phyloP scores from a whole-genome alignment of 148 eudicot genomes.

The Heliamphora exappendiculata region DNA sequence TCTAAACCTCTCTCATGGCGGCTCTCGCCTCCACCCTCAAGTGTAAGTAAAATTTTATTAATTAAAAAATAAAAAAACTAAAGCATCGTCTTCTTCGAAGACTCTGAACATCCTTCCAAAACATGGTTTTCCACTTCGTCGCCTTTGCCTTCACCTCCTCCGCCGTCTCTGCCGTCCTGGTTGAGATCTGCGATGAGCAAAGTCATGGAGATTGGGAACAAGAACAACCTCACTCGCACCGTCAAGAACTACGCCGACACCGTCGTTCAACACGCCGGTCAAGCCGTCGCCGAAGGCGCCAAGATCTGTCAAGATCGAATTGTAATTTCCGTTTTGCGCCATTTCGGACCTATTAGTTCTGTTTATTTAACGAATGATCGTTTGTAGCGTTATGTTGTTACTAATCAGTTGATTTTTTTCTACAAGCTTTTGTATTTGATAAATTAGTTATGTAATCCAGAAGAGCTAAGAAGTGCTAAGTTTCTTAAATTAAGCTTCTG shows the following conservation, averaged over 20 bases:
- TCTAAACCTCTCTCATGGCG: too few relatives aligned
- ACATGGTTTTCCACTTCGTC: too few relatives aligned
- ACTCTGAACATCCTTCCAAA: too few relatives aligned
- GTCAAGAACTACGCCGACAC: constrained; percentile 79
- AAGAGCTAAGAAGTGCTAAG: not conserved
- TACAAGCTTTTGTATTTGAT: not conserved
- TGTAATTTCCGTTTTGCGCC: constrained; percentile 26
- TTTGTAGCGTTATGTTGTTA: not conserved
- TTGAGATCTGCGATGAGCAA: constrained; percentile 68
- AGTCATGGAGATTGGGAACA: constrained; percentile 89
- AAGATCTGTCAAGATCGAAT: constrained; percentile 78
- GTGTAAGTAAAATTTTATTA: too few relatives aligned
- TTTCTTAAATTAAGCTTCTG: not conserved
- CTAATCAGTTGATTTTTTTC: too few relatives aligned
- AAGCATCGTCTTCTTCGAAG: too few relatives aligned
- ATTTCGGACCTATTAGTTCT: not conserved
- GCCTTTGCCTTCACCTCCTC: too few relatives aligned
- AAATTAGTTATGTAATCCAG: not conserved
- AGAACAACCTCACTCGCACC: constrained; percentile 73
- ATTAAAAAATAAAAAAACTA: too few relatives aligned
- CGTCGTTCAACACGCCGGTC: constrained; percentile 89
- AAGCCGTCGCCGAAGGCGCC: constrained; percentile 89
- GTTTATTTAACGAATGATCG: too few relatives aligned
- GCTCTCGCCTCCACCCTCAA: too few relatives aligned
- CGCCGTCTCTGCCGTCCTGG: constrained; percentile 99